Percentiles rank a stretch among this genome's conserved stretches.
These are phyloP conservation scores for Russula sp. DNA, from an alignment of 768 basidiomycete species.

Conservation along the genomic window DNA sequence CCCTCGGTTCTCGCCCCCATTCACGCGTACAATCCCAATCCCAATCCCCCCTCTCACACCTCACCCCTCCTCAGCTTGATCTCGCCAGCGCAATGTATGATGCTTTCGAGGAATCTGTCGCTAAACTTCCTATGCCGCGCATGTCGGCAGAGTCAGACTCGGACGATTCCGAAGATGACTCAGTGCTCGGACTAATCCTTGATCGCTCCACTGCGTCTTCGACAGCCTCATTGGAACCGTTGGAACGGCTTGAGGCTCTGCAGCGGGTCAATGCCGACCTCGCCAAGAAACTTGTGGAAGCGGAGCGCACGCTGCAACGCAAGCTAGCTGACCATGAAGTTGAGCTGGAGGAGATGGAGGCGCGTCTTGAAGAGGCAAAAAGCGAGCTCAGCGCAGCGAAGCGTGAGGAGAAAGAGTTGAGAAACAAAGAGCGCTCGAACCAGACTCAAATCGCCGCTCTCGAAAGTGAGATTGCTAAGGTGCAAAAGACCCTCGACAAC, in stretches of 20 bases:
- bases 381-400: slow-evolving; percentile 74
- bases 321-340: slow-evolving; percentile 71
- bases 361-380: slow-evolving; percentile 66
- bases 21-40: slow-evolving; percentile 57
- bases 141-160: slow-evolving; percentile 33
- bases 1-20: slow-evolving; percentile 50
- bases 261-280: slow-evolving; percentile 71
- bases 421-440: slow-evolving; percentile 75
- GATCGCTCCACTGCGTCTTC: slow-evolving; percentile 57
- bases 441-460: slow-evolving; percentile 58
- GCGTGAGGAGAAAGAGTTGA: slow-evolving; percentile 89
- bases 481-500: slow-evolving; percentile 68
- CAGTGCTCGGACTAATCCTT: slow-evolving; percentile 50
- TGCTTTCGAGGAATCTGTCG: slow-evolving; percentile 42
- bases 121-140: slow-evolving; percentile 55
- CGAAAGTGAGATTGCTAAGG: slow-evolving; percentile 74
- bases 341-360: slow-evolving; percentile 79
- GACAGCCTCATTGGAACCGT: slow-evolving; percentile 61
- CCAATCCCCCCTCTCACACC: slow-evolving; percentile 34
- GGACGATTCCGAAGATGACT: slow-evolving; percentile 50
- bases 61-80: slow-evolving; percentile 40
- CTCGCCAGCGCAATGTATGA: slow-evolving; percentile 33
- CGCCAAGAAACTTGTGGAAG: slow-evolving; percentile 67
- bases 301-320: slow-evolving; percentile 59
- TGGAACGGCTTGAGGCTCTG: slow-evolving; percentile 69